Base-by-base conservation (phyloP, 2,329 filamentous ascomycete genomes). In the Penicillium sp. region DNA sequence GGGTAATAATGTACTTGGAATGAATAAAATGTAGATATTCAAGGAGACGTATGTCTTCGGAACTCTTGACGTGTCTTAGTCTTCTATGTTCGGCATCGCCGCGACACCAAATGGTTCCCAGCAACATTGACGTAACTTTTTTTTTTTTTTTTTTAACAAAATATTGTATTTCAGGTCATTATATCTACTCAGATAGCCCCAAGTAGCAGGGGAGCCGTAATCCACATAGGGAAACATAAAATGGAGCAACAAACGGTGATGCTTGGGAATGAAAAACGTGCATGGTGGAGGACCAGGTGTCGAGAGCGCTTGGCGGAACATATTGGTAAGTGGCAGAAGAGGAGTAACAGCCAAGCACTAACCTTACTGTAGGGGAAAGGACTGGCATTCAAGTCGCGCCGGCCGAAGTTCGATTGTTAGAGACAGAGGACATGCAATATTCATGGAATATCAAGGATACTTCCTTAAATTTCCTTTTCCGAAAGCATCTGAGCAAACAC, bases 401-500 rank as follows among this genome's bases (percentile, higher is more conserved):
- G 45, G 56, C 56, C 7, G 56, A 66, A 21, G 62, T 66, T 30
- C 55, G 62, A 6, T 44, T 66, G 19, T 56, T 56, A 41, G 41
- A 30, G 26, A 53, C 56, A 54, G 51, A 61, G 29, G 62, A 61
- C 19, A 23, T 49, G 35, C 23, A 15, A 30, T 66, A 66, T 56
- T 48, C 31, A 21, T 66, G 57, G 62, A 47, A 63, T 48, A 47
- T 66, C 3, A 51, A 64, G 11, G 54, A 66, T 35, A 45, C 54
- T 19, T 55, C 38, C 38, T 46, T 66, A 5, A 38, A 61, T 30
- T 7, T 53, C 1, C 23, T 64, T 7, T 64, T 64, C 53, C 44
- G 62, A 15, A 64, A 50, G 21, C 53, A 65, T 19, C 55, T 65
- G 13, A 65, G 63, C 38, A 61, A 60, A 41, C 57, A 65, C 51